phyloP scores from a whole-genome alignment of 805 yeast species.

The Zygotorulaspora danielsina region DNA sequence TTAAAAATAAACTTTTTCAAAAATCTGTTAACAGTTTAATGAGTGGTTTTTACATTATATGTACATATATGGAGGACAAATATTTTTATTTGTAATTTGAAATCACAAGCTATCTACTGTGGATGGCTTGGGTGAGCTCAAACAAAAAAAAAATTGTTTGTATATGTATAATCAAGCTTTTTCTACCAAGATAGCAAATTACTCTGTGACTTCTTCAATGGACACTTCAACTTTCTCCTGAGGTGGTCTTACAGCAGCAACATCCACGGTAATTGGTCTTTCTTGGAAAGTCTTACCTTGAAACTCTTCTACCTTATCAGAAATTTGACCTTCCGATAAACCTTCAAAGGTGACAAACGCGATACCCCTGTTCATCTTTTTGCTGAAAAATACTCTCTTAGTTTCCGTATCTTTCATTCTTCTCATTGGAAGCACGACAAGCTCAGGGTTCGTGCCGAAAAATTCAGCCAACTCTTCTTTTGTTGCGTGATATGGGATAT shows the following conservation, averaged over 20 bases:
- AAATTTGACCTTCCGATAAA: slow-evolving; percentile 43
- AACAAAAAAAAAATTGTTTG: neutral
- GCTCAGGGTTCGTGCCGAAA: slow-evolving; percentile 46
- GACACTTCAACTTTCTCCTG: slow-evolving; percentile 29
- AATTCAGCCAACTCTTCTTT: slow-evolving; percentile 52
- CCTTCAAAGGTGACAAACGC: slow-evolving; percentile 53
- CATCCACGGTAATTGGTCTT: slow-evolving; percentile 59
- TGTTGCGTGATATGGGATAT: slow-evolving; percentile 57
- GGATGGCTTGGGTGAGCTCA: neutral
- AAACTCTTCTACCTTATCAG: slow-evolving; percentile 62
- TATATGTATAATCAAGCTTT: neutral
- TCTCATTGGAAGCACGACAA: slow-evolving; percentile 51
- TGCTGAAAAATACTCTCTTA: slow-evolving; percentile 37
- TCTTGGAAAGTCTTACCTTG: slow-evolving; percentile 65
- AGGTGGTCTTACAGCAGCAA: slow-evolving; percentile 50
- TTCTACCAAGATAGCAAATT: neutral
- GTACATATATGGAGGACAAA: neutral
- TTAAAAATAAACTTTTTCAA: too few species aligned
- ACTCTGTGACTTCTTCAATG: slow-evolving; percentile 1
- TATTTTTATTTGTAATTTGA: neutral
- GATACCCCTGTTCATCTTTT: slow-evolving; percentile 48
- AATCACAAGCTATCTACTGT: neutral
- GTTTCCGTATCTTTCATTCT: slow-evolving; percentile 30
- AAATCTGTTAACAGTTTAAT: too few species aligned
- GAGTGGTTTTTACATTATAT: slow-evolving; percentile 1